Base-by-base conservation (phyloP, 2,329 filamentous ascomycete species). In the Fusarium tuaranense region DNA sequence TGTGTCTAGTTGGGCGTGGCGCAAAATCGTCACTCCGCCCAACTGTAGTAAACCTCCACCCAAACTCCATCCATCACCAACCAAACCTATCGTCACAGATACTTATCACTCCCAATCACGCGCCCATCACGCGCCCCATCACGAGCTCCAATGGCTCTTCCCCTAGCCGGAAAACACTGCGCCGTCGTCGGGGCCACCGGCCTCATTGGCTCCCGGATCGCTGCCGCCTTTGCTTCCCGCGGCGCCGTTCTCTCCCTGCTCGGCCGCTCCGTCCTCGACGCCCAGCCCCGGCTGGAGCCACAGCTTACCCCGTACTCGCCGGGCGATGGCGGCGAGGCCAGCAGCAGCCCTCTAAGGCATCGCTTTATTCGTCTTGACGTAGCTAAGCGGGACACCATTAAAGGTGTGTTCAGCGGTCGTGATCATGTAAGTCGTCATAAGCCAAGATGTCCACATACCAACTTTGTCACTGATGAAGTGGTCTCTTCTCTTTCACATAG, bases 141-240 rank as follows among this genome's bases (percentile, higher is more conserved):
- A 60, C 58, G 39, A 58, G 34, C 53, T 51, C 58, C 59, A 67
- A 79, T 82, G 77, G 67, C 79, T 27, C 78, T 83, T 71, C 77
- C 81, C 61, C 82, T 90, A 65, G 78, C 78, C 48, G 86, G 87
- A 67, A 88, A 88, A 72, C 86, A 85, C 69, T 88, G 86, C 80
- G 85, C 93, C 79, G 86, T 95, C 62, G 93, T 93, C 3, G 93
- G 93, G 58, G 93, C 88, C 22, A 92, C 92, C 51, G 90, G 92
- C 22, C 90, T 92, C 63, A 94, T 95, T 75, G 93, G 93, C 53
- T 85, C 87, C 48, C 89, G 90, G 62, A 92, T 95, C 65, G 92
- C 93, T 12, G 81, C 84, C 41, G 86, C 88, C n/a, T 93, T 95
- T 78, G 89, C 92, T 22, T 79, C 80, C 63, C 87, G 91, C 68